Percentiles rank a stretch among this genome's conserved stretches.
Evolutionary conservation across 805 yeast genomes (phyloP).

Genomic region (Komagataella mondaviorum): DNA sequence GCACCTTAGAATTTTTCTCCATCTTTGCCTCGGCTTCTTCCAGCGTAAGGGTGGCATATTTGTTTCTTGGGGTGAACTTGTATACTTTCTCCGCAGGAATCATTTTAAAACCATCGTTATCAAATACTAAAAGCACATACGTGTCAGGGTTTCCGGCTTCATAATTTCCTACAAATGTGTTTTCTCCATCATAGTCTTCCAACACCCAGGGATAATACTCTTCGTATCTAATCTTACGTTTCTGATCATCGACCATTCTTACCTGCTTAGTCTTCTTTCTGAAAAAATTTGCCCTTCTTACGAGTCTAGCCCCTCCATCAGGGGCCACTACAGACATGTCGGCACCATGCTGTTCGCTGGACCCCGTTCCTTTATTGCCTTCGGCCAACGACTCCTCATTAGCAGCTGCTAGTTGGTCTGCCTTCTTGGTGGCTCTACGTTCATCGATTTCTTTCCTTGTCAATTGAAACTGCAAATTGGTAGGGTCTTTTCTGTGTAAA

Average conservation of each 20-base stretch:
- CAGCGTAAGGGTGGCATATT: slow-evolving; percentile 82
- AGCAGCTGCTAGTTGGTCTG: slow-evolving; percentile 18
- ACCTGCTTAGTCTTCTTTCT: slow-evolving; percentile 81
- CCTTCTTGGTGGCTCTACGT: slow-evolving; percentile 21
- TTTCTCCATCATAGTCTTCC: slow-evolving; percentile 90
- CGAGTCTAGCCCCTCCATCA: slow-evolving; percentile 76
- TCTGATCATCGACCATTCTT: slow-evolving; percentile 67
- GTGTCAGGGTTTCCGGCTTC: slow-evolving; percentile 83
- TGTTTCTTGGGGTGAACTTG: slow-evolving; percentile 84
- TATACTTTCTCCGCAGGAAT: slow-evolving; percentile 93
- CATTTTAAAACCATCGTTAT: slow-evolving; percentile 81
- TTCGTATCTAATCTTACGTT: slow-evolving; percentile 78
- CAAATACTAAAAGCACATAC: slow-evolving; percentile 77
- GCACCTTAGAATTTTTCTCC: slow-evolving; percentile 65
- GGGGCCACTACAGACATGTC: slow-evolving; percentile 73
- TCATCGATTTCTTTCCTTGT: slow-evolving; percentile 65
- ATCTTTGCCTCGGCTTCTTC: slow-evolving; percentile 95
- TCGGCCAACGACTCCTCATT: slow-evolving; percentile 14
- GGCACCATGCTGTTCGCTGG: slow-evolving; percentile 23
- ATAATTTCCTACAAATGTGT: slow-evolving; percentile 91
- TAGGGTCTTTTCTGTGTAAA: slow-evolving; percentile 87
- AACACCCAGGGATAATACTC: slow-evolving; percentile 97
- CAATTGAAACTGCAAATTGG: slow-evolving; percentile 77
- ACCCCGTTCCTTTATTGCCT: slow-evolving; percentile 18
- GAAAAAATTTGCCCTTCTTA: slow-evolving; percentile 34